Conservation (phyloP, 768 basidiomycete genomes). For the Suillus alpinus region DNA sequence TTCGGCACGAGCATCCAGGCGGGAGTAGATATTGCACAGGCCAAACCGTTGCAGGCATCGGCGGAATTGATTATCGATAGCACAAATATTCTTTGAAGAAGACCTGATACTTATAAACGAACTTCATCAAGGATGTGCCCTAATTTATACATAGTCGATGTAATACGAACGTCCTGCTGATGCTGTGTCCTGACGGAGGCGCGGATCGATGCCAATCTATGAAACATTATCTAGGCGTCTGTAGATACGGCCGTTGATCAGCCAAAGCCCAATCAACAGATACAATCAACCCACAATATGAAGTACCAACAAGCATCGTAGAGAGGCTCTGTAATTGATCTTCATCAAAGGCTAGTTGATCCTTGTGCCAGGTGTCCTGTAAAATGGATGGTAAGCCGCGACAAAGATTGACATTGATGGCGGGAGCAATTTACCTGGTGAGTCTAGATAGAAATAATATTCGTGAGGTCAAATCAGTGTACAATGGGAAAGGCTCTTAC, state of each 20-base stretch:
- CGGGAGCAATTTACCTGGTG: constrained; percentile 47
- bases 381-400: constrained; percentile 14
- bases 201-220: constrained; percentile 7
- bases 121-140: neutral
- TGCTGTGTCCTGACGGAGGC: neutral
- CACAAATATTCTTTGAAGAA: neutral
- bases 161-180: constrained; percentile 3
- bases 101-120: neutral
- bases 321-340: constrained; percentile 86
- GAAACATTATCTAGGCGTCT: constrained; percentile 19
- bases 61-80: constrained; percentile 2
- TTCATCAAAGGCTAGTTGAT: constrained; percentile 83
- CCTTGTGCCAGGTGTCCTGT: constrained; percentile 90
- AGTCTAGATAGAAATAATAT: constrained; percentile 38
- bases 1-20: neutral
- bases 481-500: constrained; percentile 35
- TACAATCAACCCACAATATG: constrained; percentile 59
- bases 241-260: constrained; percentile 22
- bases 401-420: constrained; percentile 4
- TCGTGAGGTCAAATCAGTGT: constrained; percentile 8
- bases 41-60: neutral
- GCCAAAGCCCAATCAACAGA: constrained; percentile 5
- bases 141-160: constrained; percentile 7
- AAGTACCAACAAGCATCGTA: constrained; percentile 87
- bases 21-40: neutral